Evolutionary conservation across 2,329 filamentous ascomycete species (phyloP), one percentile per base, ranked within the genome.

Genomic region (Apiospora rasikravindrae): DNA sequence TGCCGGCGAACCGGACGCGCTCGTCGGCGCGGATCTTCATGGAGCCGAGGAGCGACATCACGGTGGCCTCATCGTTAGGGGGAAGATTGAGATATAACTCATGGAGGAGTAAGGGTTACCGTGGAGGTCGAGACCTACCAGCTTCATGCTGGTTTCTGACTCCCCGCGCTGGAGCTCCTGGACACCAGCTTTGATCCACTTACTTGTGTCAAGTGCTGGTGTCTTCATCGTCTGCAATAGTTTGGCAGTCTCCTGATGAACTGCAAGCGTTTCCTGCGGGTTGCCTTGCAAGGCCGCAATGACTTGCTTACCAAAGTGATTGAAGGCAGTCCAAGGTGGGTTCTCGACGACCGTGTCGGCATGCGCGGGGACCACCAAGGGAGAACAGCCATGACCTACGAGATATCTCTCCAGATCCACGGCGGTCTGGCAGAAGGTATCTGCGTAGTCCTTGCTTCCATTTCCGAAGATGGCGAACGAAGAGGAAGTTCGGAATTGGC

Each of bases 401-500:
- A 71, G 44, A 11, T n/a, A 14, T 2, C n/a, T 37, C 26, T 71
- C 70, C 42, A 71, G 22, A 37, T 40, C 61, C 4, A 67, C 66
- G 26, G 70, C 57, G n/a, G 57, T 67, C 42, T 71, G 70, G 44
- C 45, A 66, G 26, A 71, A 67, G 33, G 70, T 67, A 45, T 71
- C 53, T 2, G 57, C 29, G 19, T 67, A 71, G 70, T 71, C 53
- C 24, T 37, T 67, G 22, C 70, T 71, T 22, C 70, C 57, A 10
- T 71, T 71, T 2, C 70, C 57, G 13, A 71, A 71, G 44, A 71
- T 67, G 29, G 70, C 70, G 24, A 71, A 47, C 26, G 26, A 40
- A 37, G 37, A 33, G 14, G 42, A 37, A 14, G 51, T 53, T 7
- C 24, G 66, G 2, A 49, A 44, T 16, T 37, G 44, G 3, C 33